phyloP scores from a whole-genome alignment of 305 asterid species.

The Fraxinus paxiana region DNA sequence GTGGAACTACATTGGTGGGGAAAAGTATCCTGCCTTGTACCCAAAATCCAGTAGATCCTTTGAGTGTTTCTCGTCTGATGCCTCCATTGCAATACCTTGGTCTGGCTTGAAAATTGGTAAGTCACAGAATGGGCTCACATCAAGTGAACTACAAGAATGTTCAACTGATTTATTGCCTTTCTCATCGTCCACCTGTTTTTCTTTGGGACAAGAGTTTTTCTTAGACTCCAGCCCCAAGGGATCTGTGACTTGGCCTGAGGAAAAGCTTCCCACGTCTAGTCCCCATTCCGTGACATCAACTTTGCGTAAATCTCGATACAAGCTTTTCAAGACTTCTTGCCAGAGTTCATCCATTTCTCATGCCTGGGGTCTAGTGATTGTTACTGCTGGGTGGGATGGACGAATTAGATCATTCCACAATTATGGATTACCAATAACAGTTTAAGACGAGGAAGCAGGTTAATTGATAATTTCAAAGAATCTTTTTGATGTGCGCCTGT shows the following conservation, averaged over 20 bases:
- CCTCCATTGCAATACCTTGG: conserved; percentile 87
- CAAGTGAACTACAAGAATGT: conserved; percentile 15
- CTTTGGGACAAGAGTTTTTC: conserved; percentile 52
- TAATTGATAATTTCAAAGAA: conserved; percentile 5
- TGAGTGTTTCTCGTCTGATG: conserved; percentile 62
- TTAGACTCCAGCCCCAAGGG: conserved; percentile 56
- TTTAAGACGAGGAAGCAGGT: conserved; percentile 28
- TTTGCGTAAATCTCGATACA: conserved; percentile 57
- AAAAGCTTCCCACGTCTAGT: conserved; percentile 59
- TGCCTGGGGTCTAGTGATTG: conserved; percentile 80
- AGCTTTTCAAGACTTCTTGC: conserved; percentile 58
- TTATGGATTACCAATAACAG: conserved; percentile 71
- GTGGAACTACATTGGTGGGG: conserved; percentile 47
- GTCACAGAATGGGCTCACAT: conserved; percentile 16
- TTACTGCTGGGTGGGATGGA: conserved; percentile 81
- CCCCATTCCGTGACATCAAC: conserved; percentile 29
- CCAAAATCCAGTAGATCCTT: conserved; percentile 47
- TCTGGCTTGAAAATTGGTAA: conserved; percentile 39
- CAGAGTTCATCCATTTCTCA: conserved; percentile 59
- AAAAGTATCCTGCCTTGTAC: conserved; percentile 27
- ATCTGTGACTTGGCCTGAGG: conserved; percentile 99
- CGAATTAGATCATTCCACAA: conserved; percentile 77
- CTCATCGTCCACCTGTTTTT: conserved; percentile 48
- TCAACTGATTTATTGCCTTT: conserved; percentile 43
- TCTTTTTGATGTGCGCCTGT: conserved; percentile 16